Base-by-base conservation (phyloP, 768 basidiomycete genomes). In the Panaeolus papilionaceus region DNA sequence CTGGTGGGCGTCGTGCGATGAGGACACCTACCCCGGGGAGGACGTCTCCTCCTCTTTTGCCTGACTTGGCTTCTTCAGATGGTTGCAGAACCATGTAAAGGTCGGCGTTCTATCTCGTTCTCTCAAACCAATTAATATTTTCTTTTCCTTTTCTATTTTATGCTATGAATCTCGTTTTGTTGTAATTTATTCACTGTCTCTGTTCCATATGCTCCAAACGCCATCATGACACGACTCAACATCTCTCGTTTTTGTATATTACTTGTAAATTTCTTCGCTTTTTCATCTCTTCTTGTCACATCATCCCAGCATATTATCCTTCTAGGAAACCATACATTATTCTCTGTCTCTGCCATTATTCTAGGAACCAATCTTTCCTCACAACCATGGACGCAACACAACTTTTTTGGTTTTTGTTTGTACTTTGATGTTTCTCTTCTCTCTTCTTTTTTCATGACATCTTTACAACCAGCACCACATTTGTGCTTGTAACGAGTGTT, bases 1-100 rank as follows among this genome's bases (percentile, higher is more conserved):
- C 88, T 33, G 81, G 84, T 49, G 83, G 85, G 38, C 78, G 87
- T 68, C 73, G 83, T 37, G 38, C 67, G 40, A 69, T 66, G 66
- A 54, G 81, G 65, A 67, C 70, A 14, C 68, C 73, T 10, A 71
- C 72, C 5, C 78, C 84, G 39, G 88, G 85, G n/a, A 79, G 79
- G 58, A 83, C 74, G 67, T 86, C 89, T 37, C 88, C 87, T 11
- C 78, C 80, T 37, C 76, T 82, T 38, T 75, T 85, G 61, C 80
- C 78, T 63, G 83, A 84, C 68, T 64, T 81, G 70, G 84, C 83
- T 68, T 84, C 33, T 51, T 49, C 86, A 44, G 90, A 90, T 45
- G 86, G 88, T 40, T 93, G 92, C 81, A 84, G 83, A 64, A 79
- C 91, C 73, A 92, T 91, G 90, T 92, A 84, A 82, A 70, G 62